Base-by-base conservation (phyloP, 2,329 filamentous ascomycete genomes). In the Colletotrichum karsti region DNA sequence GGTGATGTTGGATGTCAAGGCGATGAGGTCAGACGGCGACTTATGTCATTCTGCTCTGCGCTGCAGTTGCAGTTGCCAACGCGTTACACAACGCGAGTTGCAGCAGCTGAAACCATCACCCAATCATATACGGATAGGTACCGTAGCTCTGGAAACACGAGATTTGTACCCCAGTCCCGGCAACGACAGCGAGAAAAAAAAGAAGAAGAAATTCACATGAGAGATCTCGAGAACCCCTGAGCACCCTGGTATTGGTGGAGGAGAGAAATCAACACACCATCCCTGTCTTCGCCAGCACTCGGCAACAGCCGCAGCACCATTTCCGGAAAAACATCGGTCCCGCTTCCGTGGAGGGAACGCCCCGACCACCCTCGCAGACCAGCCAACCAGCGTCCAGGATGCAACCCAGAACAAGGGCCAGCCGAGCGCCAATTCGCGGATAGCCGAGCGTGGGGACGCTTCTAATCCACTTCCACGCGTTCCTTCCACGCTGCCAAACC, bases 101-200 rank as follows among this genome's bases (percentile, higher is more conserved):
- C 63, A 62, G 63, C 37, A 65, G 57, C 56, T 65, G 63, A 62
- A 65, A 65, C 46, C 15, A 33, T 28, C 26, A 58, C 56, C 39
- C 39, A 48, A 20, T 39, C 56, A 37, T n/a, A n/a, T n/a, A n/a
- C n/a, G n/a, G 30, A n/a, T 12, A 55, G 33, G 33, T 28, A 37
- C 63, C 56, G 15, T 46, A 46, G 46, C 35, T 28, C 33, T 37
- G 63, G 63, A 28, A 61, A 51, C 63, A 18, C 26, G 28, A 41
- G 20, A n/a, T n/a, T 39, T 55, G 51, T n/a, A 37, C 20, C 33
- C 20, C 51, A 55, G 35, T 13, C 48, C 26, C 9, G 37, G 37
- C 20, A 41, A 26, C 4, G 37, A 41, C 26, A 30, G 35, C 15
- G 15, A 18, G n/a, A 53, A 41, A 60, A 33, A 42, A 30, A 51